A percentile compares a stretch with the other conserved stretches of the same genome.
Evolutionary conservation across 345 rosid genomes (phyloP).

Genomic region (Laguncularia racemosa): DNA sequence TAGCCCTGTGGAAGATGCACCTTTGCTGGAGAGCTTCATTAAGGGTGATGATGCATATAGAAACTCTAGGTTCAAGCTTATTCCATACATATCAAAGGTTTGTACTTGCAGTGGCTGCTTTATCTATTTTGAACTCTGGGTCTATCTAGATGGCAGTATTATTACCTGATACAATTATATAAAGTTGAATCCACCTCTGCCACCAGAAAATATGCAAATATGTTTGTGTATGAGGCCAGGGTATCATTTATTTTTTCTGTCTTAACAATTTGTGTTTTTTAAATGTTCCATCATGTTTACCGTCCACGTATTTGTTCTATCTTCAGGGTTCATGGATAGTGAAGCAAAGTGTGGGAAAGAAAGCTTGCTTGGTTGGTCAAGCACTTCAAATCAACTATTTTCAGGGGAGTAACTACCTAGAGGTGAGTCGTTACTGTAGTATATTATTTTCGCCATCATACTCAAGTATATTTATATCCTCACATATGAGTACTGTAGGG

Average conservation of each 20-base stretch:
- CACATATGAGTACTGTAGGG: neutral
- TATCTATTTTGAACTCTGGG: neutral
- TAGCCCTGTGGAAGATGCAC: slow-evolving; percentile 68
- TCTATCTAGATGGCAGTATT: too few relatives aligned
- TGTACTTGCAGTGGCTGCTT: neutral
- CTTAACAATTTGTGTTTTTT: neutral
- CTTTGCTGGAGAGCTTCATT: slow-evolving; percentile 68
- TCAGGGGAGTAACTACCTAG: slow-evolving; percentile 81
- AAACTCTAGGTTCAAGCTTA: slow-evolving; percentile 96
- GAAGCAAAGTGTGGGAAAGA: slow-evolving; percentile 94
- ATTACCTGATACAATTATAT: too few relatives aligned
- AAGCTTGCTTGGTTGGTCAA: slow-evolving; percentile 91
- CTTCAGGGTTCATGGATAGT: slow-evolving; percentile 96
- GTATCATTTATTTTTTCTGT: too few relatives aligned
- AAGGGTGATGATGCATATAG: slow-evolving; percentile 80
- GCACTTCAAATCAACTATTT: slow-evolving; percentile 89
- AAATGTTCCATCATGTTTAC: slow-evolving; percentile 3
- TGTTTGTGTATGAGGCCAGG: neutral
- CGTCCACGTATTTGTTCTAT: slow-evolving; percentile 2
- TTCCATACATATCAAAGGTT: slow-evolving; percentile 95
- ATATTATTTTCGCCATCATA: neutral
- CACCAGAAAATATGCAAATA: neutral
- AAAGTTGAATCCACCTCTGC: too few relatives aligned
- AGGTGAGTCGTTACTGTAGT: slow-evolving; percentile 38
- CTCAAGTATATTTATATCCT: too few relatives aligned